Percentiles rank a stretch among this genome's conserved stretches.
Conservation (phyloP, 805 yeast species). For the Barnettozyma pratensis region DNA sequence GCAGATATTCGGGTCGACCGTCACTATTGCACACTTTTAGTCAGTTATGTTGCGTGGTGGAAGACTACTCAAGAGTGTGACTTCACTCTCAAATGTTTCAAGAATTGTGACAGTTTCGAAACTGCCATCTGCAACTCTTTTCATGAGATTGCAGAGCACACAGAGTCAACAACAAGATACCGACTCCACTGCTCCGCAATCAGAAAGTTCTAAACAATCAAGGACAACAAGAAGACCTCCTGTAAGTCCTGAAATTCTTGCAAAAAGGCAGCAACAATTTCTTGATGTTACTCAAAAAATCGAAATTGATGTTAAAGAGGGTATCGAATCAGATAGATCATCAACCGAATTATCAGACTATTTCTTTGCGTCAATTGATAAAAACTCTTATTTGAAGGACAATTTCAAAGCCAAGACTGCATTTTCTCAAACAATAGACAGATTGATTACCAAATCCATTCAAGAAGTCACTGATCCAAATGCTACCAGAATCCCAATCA, state of each 20-base stretch:
- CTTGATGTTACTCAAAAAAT: background rate
- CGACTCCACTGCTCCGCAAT: no score
- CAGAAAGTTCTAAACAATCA: no score
- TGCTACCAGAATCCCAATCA: conserved; percentile 12
- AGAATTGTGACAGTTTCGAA: background rate
- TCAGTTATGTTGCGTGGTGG: background rate
- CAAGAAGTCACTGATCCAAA: conserved; percentile 14
- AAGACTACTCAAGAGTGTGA: background rate
- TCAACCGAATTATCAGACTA: conserved; percentile 6
- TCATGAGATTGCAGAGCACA: no score
- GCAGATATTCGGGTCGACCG: no score
- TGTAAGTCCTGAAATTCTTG: background rate
- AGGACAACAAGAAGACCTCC: background rate
- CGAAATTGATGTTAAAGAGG: background rate
- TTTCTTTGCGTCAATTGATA: conserved; percentile 4
- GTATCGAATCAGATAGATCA: background rate
- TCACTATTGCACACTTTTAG: no score
- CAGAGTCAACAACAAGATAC: no score
- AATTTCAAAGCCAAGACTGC: background rate
- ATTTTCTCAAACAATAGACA: background rate
- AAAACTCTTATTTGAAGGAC: background rate
- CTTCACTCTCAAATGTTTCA: background rate
- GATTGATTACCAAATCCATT: conserved; percentile 12
- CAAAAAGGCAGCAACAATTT: background rate
- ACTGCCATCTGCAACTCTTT: background rate